Evolutionary conservation across 2,329 filamentous ascomycete species (phyloP).

Genomic region (Pyricularia grisea): DNA sequence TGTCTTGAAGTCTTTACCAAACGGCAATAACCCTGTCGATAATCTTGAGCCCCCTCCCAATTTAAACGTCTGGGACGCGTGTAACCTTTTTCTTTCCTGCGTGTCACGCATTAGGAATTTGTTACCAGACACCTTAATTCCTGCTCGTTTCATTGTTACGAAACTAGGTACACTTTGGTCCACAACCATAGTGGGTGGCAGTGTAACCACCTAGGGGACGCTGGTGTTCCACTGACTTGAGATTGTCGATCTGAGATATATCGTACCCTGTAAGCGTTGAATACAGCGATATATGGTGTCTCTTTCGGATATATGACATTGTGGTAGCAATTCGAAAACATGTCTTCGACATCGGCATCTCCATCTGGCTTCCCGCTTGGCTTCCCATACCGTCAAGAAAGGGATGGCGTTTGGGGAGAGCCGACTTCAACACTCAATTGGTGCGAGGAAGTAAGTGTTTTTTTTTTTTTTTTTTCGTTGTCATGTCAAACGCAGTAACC

Average conservation of each 20-base stretch:
- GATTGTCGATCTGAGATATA: neutral
- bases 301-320: neutral
- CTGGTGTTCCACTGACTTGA: neutral
- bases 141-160: neutral
- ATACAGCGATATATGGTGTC: neutral
- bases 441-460: conserved; percentile 27
- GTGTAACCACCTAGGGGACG: neutral
- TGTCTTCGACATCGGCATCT: conserved; percentile 3
- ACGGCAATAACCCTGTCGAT: neutral
- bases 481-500: neutral
- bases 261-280: neutral
- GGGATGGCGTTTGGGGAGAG: conserved; percentile 26
- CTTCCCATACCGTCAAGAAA: conserved; percentile 24
- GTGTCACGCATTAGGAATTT: neutral
- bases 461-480: neutral
- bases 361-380: conserved; percentile 8
- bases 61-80: neutral
- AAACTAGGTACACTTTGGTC: neutral
- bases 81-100: neutral
- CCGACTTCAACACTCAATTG: conserved; percentile 28
- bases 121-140: neutral
- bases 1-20: neutral
- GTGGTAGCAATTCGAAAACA: neutral
- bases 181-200: neutral
- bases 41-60: neutral